Base-by-base conservation (phyloP, 805 yeast species). In the Kodamaea sagamina region DNA sequence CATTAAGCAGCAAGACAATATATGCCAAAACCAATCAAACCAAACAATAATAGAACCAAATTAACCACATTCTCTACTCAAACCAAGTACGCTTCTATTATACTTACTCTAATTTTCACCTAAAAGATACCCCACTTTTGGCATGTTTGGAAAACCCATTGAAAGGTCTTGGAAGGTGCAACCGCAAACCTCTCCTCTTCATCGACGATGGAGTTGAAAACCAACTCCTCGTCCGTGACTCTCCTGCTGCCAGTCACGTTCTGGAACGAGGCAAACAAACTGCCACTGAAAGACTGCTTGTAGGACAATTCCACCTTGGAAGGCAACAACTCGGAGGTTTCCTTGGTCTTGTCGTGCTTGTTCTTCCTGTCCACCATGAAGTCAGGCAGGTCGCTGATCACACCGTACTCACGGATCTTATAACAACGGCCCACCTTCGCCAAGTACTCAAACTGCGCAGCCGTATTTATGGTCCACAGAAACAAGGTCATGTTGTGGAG, bases 391-490 rank as follows among this genome's bases (percentile, higher is more conserved):
- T 71, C 76, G 4, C 63, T 44, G 28, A 71, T 61, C 8, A 71
- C 49, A 0, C 73, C 76, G 44, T 58, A 68, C 34, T 67, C 68
- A 2, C 41, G 31, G 7, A 71, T 34, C 2, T 47, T 37, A 12
- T 62, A 59, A 4, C 41, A 29, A 34, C 42, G 43, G 27, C 71
- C 64, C 12, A 69, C 41, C 12, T 47, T 51, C 15, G 38, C 40
- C 36, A 69, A 58, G 51, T 68, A 68, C 24, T 65, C 62, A 36
- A 54, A 63, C 46, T 71, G 75, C n/a, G 45, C 46, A n/a, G 37
- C 42, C 29, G 47, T 63, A 48, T 71, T 71, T 36, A 71, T 51
- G 7, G 76, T 71, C 76, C 75, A 71, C 13, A 66, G 55, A 43
- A 54, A 67, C 28, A 71, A 52, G 38, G 57, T 58, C 50, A 68